phyloP scores from a whole-genome alignment of 208 protist genomes.

The Crithidia sp. region DNA sequence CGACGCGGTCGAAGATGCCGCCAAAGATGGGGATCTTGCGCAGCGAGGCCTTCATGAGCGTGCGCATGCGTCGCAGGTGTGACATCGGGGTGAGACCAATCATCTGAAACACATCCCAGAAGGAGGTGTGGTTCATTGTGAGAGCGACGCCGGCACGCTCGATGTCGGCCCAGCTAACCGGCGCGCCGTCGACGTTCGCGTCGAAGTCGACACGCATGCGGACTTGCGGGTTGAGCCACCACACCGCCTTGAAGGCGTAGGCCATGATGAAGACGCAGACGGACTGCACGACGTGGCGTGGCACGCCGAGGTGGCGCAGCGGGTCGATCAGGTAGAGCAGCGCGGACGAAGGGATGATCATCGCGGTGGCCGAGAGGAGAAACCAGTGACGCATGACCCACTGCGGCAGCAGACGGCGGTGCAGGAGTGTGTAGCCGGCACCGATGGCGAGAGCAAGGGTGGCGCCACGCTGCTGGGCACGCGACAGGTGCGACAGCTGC shows the following conservation, averaged over 20 bases:
- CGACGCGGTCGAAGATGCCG: slow-evolving; percentile 52
- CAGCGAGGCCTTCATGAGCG: slow-evolving; percentile 66
- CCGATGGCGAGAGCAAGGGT: slow-evolving; percentile 38
- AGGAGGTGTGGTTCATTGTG: slow-evolving; percentile 71
- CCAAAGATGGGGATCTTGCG: slow-evolving; percentile 65
- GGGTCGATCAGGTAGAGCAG: slow-evolving; percentile 43
- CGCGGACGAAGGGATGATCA: slow-evolving; percentile 37
- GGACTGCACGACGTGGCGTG: slow-evolving; percentile 24
- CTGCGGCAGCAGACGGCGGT: slow-evolving; percentile 37
- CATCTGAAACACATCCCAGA: slow-evolving; percentile 65
- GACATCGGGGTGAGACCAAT: slow-evolving; percentile 38
- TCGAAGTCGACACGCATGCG: slow-evolving; percentile 40
- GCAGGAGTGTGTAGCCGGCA: slow-evolving; percentile 38
- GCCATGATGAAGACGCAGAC: slow-evolving; percentile 34
- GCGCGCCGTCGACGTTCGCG: slow-evolving; percentile 37
- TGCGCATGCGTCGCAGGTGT: slow-evolving; percentile 38
- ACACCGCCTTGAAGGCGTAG: slow-evolving; percentile 37
- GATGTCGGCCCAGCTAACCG: slow-evolving; percentile 41
- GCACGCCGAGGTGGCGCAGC: slow-evolving; percentile 52
- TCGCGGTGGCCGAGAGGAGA: slow-evolving; percentile 31
- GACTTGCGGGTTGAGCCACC: slow-evolving; percentile 57
- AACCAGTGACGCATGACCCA: slow-evolving; percentile 59
- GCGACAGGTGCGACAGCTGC: slow-evolving; percentile 14
- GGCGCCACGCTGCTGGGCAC: slow-evolving; percentile 13
- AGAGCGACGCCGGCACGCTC: slow-evolving; percentile 35